These are phyloP conservation scores for Nannochloris sp. DNA, from an alignment of 139 green algal genomes.

Conservation along the genomic window DNA sequence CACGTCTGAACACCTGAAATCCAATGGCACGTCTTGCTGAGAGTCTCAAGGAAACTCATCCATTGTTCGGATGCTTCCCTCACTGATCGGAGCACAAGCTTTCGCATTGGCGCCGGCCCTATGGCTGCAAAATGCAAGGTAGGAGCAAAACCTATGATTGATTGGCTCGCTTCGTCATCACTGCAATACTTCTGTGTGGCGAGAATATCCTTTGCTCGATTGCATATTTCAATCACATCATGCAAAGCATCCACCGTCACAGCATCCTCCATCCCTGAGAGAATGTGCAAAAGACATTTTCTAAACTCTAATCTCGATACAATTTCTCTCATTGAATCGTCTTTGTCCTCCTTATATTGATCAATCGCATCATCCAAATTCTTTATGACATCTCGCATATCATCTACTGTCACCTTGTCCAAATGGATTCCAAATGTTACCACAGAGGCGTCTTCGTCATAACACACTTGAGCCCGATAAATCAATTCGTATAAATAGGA, in stretches of 20 bases:
- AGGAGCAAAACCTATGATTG: conserved; percentile 37
- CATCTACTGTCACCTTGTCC: conserved; percentile 8
- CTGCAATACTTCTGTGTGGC: too few relatives aligned
- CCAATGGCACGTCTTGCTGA: conserved; percentile 21
- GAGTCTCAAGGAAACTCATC: conserved; percentile 30
- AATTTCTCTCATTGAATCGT: conserved; percentile 14
- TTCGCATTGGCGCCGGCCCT: conserved; percentile 44
- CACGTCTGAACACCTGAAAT: conserved; percentile 27
- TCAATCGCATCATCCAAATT: conserved; percentile 10
- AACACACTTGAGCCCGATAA: conserved; percentile 37
- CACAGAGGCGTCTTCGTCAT: conserved; percentile 47
- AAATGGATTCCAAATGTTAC: conserved; percentile 43
- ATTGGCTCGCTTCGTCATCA: neutral
- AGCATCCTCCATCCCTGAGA: neutral
- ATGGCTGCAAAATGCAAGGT: conserved; percentile 53
- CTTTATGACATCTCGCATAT: conserved; percentile 8
- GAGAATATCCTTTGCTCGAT: too few relatives aligned
- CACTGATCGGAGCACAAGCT: conserved; percentile 23
- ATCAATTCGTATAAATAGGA: conserved; percentile 43
- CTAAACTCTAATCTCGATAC: conserved; percentile 38
- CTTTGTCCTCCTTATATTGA: neutral
- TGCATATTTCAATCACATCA: too few relatives aligned
- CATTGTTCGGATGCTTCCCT: conserved; percentile 38
- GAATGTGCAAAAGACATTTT: conserved; percentile 9
- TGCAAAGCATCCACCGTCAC: neutral